These are phyloP conservation scores for Sporothrix curviconia DNA, from an alignment of 2,329 filamentous ascomycete species.

Conservation along the genomic window DNA sequence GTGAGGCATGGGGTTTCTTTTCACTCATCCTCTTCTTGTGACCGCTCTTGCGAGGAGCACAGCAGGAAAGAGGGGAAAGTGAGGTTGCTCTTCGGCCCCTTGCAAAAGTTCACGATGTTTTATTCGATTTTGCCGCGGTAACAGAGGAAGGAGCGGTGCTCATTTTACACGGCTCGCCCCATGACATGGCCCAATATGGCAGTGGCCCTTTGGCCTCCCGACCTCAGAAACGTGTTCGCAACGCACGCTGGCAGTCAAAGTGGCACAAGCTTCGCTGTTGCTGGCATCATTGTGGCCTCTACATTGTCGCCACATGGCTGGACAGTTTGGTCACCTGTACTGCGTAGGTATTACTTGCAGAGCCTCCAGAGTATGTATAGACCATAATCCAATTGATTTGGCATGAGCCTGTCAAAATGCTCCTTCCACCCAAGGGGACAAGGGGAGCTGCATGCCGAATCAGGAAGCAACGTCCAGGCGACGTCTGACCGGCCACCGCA, in stretches of 20 bases:
- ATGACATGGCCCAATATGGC: no score
- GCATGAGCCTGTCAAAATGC: not conserved
- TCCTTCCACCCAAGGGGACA: no score
- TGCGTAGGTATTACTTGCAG: no score
- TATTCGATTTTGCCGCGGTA: not conserved
- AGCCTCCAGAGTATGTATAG: no score
- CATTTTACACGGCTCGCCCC: no score
- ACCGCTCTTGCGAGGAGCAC: no score
- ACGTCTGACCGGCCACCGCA: no score
- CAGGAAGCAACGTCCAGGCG: not conserved
- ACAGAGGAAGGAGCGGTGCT: no score
- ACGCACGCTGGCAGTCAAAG: no score
- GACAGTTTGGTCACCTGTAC: not conserved
- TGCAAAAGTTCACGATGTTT: slow-evolving; percentile 1
- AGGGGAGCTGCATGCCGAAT: not conserved
- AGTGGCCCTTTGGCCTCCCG: no score
- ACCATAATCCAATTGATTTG: not conserved
- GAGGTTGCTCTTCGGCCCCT: not conserved
- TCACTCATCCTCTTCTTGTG: not conserved
- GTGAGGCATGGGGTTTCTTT: not conserved
- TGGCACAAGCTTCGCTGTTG: not conserved
- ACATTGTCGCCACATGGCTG: not conserved
- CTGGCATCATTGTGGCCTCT: slow-evolving; percentile 4
- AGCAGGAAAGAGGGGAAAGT: not conserved
- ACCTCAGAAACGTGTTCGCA: no score